Evolutionary conservation across 2,329 filamentous ascomycete species (phyloP), one percentile per base, ranked within the genome.

Genomic region (Huntiella omanensis): DNA sequence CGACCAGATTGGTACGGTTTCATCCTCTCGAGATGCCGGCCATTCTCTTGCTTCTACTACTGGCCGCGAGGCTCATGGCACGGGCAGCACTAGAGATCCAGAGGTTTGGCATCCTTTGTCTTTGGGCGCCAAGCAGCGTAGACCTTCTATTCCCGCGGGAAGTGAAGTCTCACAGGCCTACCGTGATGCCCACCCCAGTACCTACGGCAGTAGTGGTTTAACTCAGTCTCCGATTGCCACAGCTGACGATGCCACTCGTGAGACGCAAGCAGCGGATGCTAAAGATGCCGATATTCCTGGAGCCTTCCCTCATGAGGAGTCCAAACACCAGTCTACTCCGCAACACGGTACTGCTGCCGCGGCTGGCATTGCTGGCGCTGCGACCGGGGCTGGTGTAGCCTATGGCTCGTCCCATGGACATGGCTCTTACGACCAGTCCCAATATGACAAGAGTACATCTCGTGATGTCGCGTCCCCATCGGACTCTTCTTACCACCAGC

Each of bases 261-360:
- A 28, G 13, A 36, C 34, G 15, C 40, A 48, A 11, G 19, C 22
- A 13, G 40, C 19, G 8, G 19, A 40, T 15, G 39, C 35, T 5
- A 17, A n/a, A 15, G 46, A 48, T 37, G 28, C 17, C 12, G 40
- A 15, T 13, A 34, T 48, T 40, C 48, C 48, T 8, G 48, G 48
- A 4, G 38, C 44, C 6, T 50, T 47, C 33, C 48, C 37, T 15
- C 35, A 38, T 11, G 44, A 36, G 6, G 42, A 28, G 28, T 13
- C 17, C 10, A 12, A 41, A 47, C 5, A 46, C 38, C 15, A 7
- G 36, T 7, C 33, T 38, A 10, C 43, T 34, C 16, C n/a, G 28
- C 5, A 35, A 28, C 22, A 35, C 15, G 43, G 47, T 17, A 42
- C 43, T 28, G 40, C 40, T 34, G 39, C 47, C 8, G 22, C 43